Evolutionary conservation across 192 early-diverging fungal genomes (phyloP).

Genomic region (Dispira simplex): DNA sequence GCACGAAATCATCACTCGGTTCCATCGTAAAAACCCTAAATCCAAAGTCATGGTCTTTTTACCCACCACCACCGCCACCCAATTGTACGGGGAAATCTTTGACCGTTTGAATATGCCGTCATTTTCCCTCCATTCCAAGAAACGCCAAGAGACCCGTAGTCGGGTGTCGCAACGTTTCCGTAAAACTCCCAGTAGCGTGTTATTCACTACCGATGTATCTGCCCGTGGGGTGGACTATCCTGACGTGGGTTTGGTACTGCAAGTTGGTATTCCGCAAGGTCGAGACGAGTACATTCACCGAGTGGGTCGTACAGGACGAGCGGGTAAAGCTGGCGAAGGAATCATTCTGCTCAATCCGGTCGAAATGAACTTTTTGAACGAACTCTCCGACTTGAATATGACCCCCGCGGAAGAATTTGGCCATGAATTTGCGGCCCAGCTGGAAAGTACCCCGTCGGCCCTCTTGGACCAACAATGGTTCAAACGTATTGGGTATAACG

Average conservation of each 20-base stretch:
- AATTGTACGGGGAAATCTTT: slow-evolving; percentile 46
- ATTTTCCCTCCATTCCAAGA: slow-evolving; percentile 62
- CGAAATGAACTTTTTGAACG: slow-evolving; percentile 58
- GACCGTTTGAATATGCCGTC: slow-evolving; percentile 29
- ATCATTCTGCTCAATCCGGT: slow-evolving; percentile 62
- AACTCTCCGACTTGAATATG: slow-evolving; percentile 41
- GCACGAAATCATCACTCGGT: slow-evolving; percentile 44
- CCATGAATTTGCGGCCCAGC: slow-evolving; percentile 13
- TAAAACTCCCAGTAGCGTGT: slow-evolving; percentile 32
- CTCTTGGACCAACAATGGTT: slow-evolving; percentile 18
- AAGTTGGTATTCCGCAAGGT: slow-evolving; percentile 69
- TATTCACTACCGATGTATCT: slow-evolving; percentile 92
- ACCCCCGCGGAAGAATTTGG: slow-evolving; percentile 25
- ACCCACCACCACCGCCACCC: slow-evolving; percentile 49
- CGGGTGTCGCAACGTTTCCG: slow-evolving; percentile 65
- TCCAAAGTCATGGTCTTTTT: slow-evolving; percentile 85
- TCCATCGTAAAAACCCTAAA: slow-evolving; percentile 29
- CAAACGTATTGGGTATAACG: slow-evolving; percentile 18
- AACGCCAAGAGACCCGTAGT: slow-evolving; percentile 54
- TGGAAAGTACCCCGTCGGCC: slow-evolving; percentile 15
- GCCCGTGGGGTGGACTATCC: slow-evolving; percentile 97
- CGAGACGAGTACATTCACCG: slow-evolving; percentile 91
- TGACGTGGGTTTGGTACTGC: slow-evolving; percentile 77
- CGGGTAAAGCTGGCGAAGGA: slow-evolving; percentile 80
- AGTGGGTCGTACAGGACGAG: slow-evolving; percentile 91